phyloP scores from a whole-genome alignment of 192 early-diverging fungal species.

The Funneliformis geosporum region DNA sequence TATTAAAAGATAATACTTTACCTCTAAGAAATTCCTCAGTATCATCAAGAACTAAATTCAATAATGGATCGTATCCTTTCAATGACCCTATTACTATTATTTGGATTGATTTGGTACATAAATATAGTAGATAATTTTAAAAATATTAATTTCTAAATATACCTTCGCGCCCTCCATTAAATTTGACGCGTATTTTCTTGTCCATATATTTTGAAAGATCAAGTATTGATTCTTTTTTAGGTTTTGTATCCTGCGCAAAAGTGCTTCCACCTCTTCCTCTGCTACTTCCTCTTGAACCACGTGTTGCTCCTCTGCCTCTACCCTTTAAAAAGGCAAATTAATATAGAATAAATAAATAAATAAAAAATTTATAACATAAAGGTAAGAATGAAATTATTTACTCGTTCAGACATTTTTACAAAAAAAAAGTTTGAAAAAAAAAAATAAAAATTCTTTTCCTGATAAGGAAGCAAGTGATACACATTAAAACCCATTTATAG shows the following conservation, averaged over 20 bases:
- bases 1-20: constrained; percentile 35
- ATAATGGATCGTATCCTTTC: constrained; percentile 90
- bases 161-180: constrained; percentile 94
- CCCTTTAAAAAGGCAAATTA: background rate
- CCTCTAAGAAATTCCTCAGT: constrained; percentile 80
- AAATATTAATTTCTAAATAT: background rate
- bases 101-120: background rate
- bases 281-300: constrained; percentile 51
- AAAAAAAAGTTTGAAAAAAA: background rate
- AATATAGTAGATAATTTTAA: background rate
- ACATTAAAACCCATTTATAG: too few relatives aligned
- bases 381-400: background rate
- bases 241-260: constrained; percentile 57
- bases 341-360: background rate
- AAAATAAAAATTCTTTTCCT: background rate
- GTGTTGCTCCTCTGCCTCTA: constrained; percentile 43
- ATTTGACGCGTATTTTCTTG: constrained; percentile 90
- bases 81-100: constrained; percentile 80
- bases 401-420: background rate
- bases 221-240: constrained; percentile 88
- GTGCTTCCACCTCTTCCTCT: constrained; percentile 46
- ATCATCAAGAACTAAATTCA: constrained; percentile 94
- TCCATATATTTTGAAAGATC: constrained; percentile 94
- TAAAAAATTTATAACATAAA: background rate
- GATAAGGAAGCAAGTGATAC: background rate